Base-by-base conservation (phyloP, 768 basidiomycete genomes). In the Rhodotorula toruloides region DNA sequence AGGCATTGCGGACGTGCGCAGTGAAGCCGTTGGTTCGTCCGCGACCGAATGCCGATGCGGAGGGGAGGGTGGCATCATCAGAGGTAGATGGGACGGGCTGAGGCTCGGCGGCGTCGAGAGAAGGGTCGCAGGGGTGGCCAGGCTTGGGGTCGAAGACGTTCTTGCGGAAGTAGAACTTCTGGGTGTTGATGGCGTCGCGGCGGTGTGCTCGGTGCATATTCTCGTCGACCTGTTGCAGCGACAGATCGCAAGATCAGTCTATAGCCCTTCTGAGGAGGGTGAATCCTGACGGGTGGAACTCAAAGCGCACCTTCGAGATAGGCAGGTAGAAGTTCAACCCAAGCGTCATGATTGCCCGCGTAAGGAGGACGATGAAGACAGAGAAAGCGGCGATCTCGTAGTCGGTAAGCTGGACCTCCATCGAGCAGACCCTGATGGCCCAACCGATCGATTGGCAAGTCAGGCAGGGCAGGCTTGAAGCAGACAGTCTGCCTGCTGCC, bases 381-480 rank as follows among this genome's bases (percentile, higher is more conserved):
- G 91, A 85, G 77, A 91, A 97, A 10, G 96, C 92, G 2, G 96
- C 96, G 76, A 98, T 99, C 80, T 98, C 96, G 74, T 92, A 99
- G 79, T 99, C 96, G 14, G 96, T 98, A 76, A 97, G 84, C 75
- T 98, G 96, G 5, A 98, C 92, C 77, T 99, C 96, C 96, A 98
- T 98, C 76, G 89, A 91, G 62, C 96, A 83, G 79, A 99, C 98
- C 77, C 98, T 96, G 9, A 98, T 93, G 46, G 96, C 83, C 96
- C 96, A 99, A 37, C 94, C 96, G 60, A 98, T 97, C 12, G n/a
- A n/a, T n/a, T n/a, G 85, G 77, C 10, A 93, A 91, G 60, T 88
- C 86, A 8, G 90, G 87, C 34, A 96, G 94, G 19, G 96, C 96
- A 4, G 96, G 96, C 77, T 99, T 99, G 84, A 99, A 99, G 54